Evolutionary conservation across 2,329 filamentous ascomycete species (phyloP), one percentile per base, ranked within the genome.

Genomic region (Hymenoscyphus salicellus): DNA sequence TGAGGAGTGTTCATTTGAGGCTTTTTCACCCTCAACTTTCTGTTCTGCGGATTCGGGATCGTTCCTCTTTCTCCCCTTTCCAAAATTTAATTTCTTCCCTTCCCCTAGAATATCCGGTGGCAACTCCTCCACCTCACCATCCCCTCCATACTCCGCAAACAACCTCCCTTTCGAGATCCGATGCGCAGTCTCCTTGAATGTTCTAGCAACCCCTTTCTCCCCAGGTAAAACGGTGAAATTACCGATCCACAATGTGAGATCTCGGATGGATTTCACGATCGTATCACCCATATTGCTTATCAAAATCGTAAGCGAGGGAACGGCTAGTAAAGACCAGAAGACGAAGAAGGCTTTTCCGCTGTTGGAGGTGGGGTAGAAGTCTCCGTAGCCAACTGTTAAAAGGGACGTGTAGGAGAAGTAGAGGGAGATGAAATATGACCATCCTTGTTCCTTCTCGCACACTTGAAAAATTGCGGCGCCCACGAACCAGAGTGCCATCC

Each of bases 351-450:
- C 86, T 62, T 91, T 88, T 1, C 91, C 92, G 0, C 88, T 84
- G 68, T 93, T 93, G 1, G 89, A 91, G n/a, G 87, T 80, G 0
- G 92, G 92, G 1, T 88, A 86, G 5, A 89, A 77, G 69, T 96
- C 92, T 3, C 93, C 93, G 71, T 96, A 97, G 0, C 93, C 93
- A 43, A 97, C 91, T 0, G 93, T 97, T 1, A 93, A 82, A 28
- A 97, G 84, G 2, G 88, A 89, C 38, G 92, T 87, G 75, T 95
- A 97, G 70, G 88, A 88, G 74, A 97, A 96, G 77, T 97, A 97
- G 55, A 97, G 82, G 0, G 88, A 85, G 63, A 93, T 81, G 70
- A 94, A 97, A 73, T 96, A 97, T 0, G 78, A 82, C 86, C 92
- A 89, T 2, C 74, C 68, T 69, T 89, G 86, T 60, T 0, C 75